Conservation (phyloP, 1,139 yeast species). For the Suhomyces yuchorum region DNA sequence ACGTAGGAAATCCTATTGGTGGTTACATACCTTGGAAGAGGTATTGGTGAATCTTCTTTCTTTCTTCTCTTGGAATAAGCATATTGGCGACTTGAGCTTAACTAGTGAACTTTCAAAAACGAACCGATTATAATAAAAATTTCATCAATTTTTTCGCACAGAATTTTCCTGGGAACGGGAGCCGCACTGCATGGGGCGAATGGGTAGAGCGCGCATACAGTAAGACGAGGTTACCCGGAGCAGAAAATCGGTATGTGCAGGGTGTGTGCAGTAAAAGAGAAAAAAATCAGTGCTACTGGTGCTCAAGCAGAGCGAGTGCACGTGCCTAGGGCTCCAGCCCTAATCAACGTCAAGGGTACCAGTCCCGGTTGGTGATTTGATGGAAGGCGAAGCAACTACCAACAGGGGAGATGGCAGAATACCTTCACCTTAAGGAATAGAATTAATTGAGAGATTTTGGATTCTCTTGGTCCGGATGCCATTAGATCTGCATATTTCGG, state of each 20-base stretch:
- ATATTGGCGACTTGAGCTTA: slow-evolving; percentile 49
- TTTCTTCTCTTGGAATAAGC: slow-evolving; percentile 99
- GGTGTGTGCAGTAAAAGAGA: not conserved
- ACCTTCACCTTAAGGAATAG: too few relatives aligned
- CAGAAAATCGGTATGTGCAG: not conserved
- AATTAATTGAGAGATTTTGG: too few relatives aligned
- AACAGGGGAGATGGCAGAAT: too few relatives aligned
- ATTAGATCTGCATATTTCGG: too few relatives aligned
- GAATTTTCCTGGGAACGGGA: slow-evolving; percentile 13
- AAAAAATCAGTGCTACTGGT: not conserved
- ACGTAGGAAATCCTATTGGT: not conserved
- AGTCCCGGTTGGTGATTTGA: too few relatives aligned
- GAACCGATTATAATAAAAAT: slow-evolving; percentile 14
- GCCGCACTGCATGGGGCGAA: slow-evolving; percentile 11
- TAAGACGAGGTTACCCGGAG: slow-evolving; percentile 5
- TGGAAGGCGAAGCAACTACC: too few relatives aligned
- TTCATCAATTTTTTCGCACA: slow-evolving; percentile 15
- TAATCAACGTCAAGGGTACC: not conserved
- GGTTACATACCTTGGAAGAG: slow-evolving; percentile 90
- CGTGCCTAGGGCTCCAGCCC: slow-evolving; percentile 7
- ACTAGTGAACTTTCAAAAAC: slow-evolving; percentile 15
- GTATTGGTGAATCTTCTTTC: slow-evolving; percentile 99
- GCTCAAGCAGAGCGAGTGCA: not conserved
- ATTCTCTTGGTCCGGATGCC: too few relatives aligned
- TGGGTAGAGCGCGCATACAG: slow-evolving; percentile 3